These are phyloP conservation scores for Amaranthus palmeri DNA, from an alignment of 148 eudicot genomes.

Conservation along the genomic window DNA sequence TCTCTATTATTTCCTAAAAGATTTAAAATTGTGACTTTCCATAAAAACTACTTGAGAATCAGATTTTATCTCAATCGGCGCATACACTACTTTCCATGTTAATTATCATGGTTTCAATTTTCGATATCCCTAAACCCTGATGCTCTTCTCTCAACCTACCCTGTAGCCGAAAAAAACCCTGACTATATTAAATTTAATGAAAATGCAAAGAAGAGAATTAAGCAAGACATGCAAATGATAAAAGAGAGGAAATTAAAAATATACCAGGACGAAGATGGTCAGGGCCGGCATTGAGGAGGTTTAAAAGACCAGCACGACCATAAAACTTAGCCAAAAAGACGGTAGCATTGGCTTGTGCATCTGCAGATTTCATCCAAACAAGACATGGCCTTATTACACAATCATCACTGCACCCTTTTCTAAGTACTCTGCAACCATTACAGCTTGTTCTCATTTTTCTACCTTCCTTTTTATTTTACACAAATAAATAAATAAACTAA, in stretches of 20 bases:
- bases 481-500: not conserved
- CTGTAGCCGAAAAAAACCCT: too few species aligned
- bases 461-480: not conserved
- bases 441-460: conserved; percentile 46
- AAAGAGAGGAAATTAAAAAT: too few species aligned
- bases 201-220: too few species aligned
- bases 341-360: conserved; percentile 56
- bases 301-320: conserved; percentile 58
- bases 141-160: too few species aligned
- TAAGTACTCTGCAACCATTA: conserved; percentile 54
- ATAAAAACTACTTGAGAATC: too few species aligned
- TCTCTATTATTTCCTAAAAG: too few species aligned
- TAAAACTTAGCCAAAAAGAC: conserved; percentile 57
- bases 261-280: conserved; percentile 49
- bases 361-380: conserved; percentile 45
- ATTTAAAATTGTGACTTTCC: too few species aligned
- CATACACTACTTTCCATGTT: too few species aligned
- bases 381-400: conserved; percentile 50
- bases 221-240: not conserved
- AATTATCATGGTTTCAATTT: too few species aligned
- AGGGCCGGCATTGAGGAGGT: conserved; percentile 54
- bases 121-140: too few species aligned
- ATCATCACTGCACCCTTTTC: conserved; percentile 49
- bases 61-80: too few species aligned
- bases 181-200: too few species aligned